These are phyloP conservation scores for Microbotryomycetes sp. DNA, from an alignment of 1,284 basidiomycete genomes.

Conservation along the genomic window DNA sequence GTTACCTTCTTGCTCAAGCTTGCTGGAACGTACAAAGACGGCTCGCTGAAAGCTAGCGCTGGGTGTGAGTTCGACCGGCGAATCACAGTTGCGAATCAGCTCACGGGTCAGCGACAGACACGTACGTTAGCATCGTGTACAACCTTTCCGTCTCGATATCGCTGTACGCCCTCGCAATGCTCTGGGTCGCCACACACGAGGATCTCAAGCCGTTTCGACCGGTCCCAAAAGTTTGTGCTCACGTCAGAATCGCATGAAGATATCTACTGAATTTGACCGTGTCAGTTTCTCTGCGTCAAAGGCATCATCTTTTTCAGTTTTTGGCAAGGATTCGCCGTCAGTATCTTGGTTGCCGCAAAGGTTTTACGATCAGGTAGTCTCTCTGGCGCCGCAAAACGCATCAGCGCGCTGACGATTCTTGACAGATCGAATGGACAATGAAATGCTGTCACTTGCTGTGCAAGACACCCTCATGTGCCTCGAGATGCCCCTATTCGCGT, in stretches of 20 bases:
- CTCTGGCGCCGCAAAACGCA: not conserved
- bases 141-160: conserved; percentile 59
- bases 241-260: not conserved
- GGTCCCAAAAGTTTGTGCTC: conserved; percentile 39
- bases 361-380: conserved; percentile 51
- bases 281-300: conserved; percentile 96
- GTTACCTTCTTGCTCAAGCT: conserved; percentile 81
- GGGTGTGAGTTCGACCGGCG: conserved; percentile 51
- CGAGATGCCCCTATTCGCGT: conserved; percentile 96
- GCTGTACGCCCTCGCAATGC: conserved; percentile 83
- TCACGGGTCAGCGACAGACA: conserved; percentile 42
- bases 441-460: conserved; percentile 81
- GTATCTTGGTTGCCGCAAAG: conserved; percentile 75
- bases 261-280: conserved; percentile 34
- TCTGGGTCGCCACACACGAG: conserved; percentile 81
- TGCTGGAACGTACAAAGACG: conserved; percentile 81
- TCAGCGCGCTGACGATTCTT: not conserved
- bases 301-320: conserved; percentile 94
- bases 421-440: conserved; percentile 79
- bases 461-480: conserved; percentile 86
- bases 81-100: not conserved
- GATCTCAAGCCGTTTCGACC: conserved; percentile 76
- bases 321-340: conserved; percentile 87
- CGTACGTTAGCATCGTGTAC: conserved; percentile 78
- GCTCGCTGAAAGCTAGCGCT: conserved; percentile 69